phyloP scores from a whole-genome alignment of 345 rosid genomes.

The Rubroshorea leprosula region DNA sequence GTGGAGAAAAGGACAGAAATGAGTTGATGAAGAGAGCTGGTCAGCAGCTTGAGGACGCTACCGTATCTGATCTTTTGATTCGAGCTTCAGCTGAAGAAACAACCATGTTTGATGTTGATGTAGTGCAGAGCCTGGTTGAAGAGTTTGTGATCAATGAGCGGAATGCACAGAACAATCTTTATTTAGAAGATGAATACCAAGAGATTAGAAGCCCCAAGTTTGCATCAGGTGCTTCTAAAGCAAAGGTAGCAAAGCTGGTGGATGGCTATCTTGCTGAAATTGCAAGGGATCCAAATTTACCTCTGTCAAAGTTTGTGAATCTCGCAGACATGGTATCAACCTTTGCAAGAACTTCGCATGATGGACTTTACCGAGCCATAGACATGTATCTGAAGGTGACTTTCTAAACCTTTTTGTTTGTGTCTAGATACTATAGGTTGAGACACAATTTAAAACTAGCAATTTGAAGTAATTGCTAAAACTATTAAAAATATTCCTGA shows the following conservation, averaged over 20 bases:
- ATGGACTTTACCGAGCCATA: conserved; percentile 65
- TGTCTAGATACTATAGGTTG: too few species aligned
- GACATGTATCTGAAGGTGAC: conserved; percentile 74
- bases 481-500: background rate
- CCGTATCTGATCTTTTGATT: conserved; percentile 38
- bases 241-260: conserved; percentile 45
- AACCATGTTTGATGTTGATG: conserved; percentile 45
- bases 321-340: conserved; percentile 38
- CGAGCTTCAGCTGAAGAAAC: conserved; percentile 38
- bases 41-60: conserved; percentile 54
- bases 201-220: conserved; percentile 27
- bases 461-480: background rate
- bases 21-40: conserved; percentile 40
- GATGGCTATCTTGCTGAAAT: conserved; percentile 70
- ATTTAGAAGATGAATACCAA: conserved; percentile 22
- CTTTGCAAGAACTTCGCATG: conserved; percentile 56
- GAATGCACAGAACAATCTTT: conserved; percentile 15
- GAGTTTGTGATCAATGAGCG: conserved; percentile 31
- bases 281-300: conserved; percentile 45
- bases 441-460: too few species aligned
- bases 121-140: conserved; percentile 47
- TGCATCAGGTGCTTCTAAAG: conserved; percentile 37
- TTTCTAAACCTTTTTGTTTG: background rate
- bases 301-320: conserved; percentile 29
- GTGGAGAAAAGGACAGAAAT: conserved; percentile 41